These are phyloP conservation scores for Tolypocladium amazonense DNA, from an alignment of 2,329 filamentous ascomycete genomes.

Conservation along the genomic window DNA sequence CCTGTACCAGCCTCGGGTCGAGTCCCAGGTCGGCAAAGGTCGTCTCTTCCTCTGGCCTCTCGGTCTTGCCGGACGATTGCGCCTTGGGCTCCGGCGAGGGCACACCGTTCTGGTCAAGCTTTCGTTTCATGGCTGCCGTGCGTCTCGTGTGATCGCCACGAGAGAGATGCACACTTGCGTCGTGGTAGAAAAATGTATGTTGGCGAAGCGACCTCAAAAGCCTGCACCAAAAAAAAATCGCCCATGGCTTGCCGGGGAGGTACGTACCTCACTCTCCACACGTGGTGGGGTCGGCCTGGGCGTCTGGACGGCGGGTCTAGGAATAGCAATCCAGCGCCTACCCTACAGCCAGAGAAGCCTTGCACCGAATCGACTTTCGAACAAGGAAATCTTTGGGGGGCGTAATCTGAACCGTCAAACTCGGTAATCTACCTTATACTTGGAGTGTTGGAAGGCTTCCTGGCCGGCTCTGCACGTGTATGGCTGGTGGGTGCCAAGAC, in stretches of 20 bases:
- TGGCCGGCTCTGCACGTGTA: not conserved
- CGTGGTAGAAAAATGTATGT: not conserved
- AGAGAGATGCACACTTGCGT: not conserved
- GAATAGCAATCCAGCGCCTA: not conserved
- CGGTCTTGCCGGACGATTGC: conserved; percentile 11
- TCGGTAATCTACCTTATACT: too few species aligned
- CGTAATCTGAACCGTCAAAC: too few species aligned
- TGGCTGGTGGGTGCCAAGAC: not conserved
- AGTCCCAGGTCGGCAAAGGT: conserved; percentile 71
- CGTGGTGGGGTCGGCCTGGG: not conserved
- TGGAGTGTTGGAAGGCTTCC: not conserved
- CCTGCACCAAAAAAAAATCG: not conserved
- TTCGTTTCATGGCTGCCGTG: conserved; percentile 42
- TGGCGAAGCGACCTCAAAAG: not conserved
- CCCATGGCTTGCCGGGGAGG: not conserved
- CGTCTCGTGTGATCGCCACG: not conserved
- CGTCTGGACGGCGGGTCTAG: not conserved
- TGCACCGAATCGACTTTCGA: too few species aligned
- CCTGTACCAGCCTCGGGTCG: conserved; percentile 77
- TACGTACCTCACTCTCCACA: not conserved
- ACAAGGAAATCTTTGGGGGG: too few species aligned
- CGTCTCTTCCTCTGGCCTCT: conserved; percentile 26
- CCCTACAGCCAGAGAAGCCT: not conserved
- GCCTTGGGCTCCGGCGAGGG: conserved; percentile 21
- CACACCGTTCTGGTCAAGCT: conserved; percentile 46